Evolutionary conservation across 805 yeast genomes (phyloP).

Genomic region (Millerozyma miso): DNA sequence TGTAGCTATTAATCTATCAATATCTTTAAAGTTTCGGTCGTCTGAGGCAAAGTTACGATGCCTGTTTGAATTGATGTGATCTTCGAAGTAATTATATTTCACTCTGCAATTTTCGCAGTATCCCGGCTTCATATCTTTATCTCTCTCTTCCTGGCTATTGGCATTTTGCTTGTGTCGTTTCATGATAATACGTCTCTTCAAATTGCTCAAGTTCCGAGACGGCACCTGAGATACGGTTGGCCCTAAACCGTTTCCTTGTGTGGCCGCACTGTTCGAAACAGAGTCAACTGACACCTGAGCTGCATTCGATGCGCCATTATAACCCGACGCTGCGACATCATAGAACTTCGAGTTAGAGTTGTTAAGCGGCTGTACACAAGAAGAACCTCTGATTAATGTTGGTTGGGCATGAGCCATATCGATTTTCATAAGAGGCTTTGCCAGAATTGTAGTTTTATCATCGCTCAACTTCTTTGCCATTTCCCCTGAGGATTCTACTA

Average conservation of each 20-base stretch:
- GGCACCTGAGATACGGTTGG: conserved; percentile 56
- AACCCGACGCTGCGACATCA: conserved; percentile 43
- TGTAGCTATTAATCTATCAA: conserved; percentile 65
- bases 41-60: conserved; percentile 79
- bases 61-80: conserved; percentile 63
- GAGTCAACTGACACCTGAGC: conserved; percentile 39
- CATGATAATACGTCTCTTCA: conserved; percentile 43
- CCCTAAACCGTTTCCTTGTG: conserved; percentile 54
- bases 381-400: conserved; percentile 32
- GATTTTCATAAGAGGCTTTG: neutral
- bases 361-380: conserved; percentile 31
- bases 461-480: conserved; percentile 1
- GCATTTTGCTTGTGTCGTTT: conserved; percentile 30
- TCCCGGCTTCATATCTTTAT: conserved; percentile 52
- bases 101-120: conserved; percentile 93
- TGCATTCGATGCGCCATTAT: conserved; percentile 43
- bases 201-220: conserved; percentile 46
- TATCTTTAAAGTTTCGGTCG: conserved; percentile 65
- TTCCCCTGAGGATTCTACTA: conserved; percentile 1
- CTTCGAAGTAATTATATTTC: conserved; percentile 73
- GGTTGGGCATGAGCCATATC: conserved; percentile 12
- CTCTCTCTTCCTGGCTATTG: conserved; percentile 14
- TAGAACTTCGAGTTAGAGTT: conserved; percentile 34
- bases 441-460: neutral
- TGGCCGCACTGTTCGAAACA: conserved; percentile 29